Base-by-base conservation (phyloP, 2,329 filamentous ascomycete species). In the Colletotrichum lentis region DNA sequence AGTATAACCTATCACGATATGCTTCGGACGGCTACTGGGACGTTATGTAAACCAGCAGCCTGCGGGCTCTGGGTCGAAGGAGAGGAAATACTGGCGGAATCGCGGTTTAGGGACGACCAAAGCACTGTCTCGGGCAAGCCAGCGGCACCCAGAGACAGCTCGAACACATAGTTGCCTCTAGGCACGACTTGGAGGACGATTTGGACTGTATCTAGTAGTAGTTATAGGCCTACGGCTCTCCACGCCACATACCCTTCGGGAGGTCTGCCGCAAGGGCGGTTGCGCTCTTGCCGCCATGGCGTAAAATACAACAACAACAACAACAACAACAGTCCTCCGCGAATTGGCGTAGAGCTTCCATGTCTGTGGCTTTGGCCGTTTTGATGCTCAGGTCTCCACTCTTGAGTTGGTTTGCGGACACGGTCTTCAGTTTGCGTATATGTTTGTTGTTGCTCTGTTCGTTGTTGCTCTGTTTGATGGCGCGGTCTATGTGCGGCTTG, bases 401-500 rank as follows among this genome's bases (percentile, higher is more conserved):
- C 5, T 62, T 62, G 3, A 62, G 39, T n/a, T 62, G 39, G 20
- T 54, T 62, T 7, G 49, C 24, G 12, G 59, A 62, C 22, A 18
- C 59, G 54, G 24, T 16, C 49, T 62, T 62, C 1, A 46, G 5
- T 7, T 54, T 62, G 22, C 44, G 12, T 18, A 54, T 37, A 18
- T 62, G 18, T 39, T 62, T 39, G 22, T 46, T 62, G 18, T 16
- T 63, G n/a, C 66, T 71, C 52, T 70, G 62, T 70, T 73, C 44
- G n/a, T n/a, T n/a, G n/a, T n/a, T n/a, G n/a, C n/a, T n/a, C n/a
- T n/a, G n/a, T n/a, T n/a, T n/a, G 5, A 43, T 43, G 5, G 41
- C 16, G 16, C 16, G 16, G 41, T 43, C 41, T 43, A 43, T 5
- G 16, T 43, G 16, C 14, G 41, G 16, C 41, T 43, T 43, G 8